Evolutionary conservation across 164 flowering plant genomes (phyloP).

Genomic region (Buxus sempervirens): DNA sequence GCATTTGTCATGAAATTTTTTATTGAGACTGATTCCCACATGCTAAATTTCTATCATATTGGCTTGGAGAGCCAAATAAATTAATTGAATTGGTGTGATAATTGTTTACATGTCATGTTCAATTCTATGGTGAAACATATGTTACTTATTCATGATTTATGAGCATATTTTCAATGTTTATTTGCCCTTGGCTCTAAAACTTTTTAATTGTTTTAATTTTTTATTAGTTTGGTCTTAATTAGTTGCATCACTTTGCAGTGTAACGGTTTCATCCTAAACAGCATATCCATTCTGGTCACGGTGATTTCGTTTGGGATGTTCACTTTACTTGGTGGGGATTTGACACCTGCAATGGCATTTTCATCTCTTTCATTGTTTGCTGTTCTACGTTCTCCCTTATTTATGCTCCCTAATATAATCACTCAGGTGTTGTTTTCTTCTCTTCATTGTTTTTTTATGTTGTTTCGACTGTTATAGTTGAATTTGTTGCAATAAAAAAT

Average conservation of each 20-base stretch:
- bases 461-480: background rate
- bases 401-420: conserved; percentile 94
- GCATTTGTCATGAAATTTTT: background rate
- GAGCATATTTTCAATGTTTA: background rate
- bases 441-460: background rate
- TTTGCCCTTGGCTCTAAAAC: background rate
- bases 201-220: too few species aligned
- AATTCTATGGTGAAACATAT: background rate
- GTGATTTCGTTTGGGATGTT: conserved; percentile 94
- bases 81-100: background rate
- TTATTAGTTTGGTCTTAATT: conserved; percentile 2
- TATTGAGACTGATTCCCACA: background rate
- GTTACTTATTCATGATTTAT: background rate
- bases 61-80: background rate
- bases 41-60: too few species aligned
- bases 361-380: conserved; percentile 94
- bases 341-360: conserved; percentile 98
- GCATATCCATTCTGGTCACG: conserved; percentile 91
- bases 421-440: conserved; percentile 62
- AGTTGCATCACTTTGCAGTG: conserved; percentile 48
- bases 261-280: conserved; percentile 80
- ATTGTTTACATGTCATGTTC: background rate
- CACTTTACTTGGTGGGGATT: conserved; percentile 89
- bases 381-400: conserved; percentile 83
- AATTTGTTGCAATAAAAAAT: background rate